These are phyloP conservation scores for Basidiobolus meristosporus DNA, from an alignment of 371 early-diverging fungal genomes.

Conservation along the genomic window DNA sequence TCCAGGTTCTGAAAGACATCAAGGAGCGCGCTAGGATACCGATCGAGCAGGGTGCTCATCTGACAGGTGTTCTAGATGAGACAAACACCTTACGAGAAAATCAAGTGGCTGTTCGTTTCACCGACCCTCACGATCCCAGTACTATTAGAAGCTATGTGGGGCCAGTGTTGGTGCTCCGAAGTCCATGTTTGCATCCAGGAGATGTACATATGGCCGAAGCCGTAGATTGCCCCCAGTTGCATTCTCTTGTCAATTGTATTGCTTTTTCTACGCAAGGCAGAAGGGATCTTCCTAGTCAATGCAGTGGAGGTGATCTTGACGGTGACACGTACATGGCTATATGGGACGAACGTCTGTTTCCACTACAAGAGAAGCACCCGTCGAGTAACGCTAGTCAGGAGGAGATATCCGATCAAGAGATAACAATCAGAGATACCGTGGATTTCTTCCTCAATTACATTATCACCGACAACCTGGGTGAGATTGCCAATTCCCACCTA, in stretches of 20 bases:
- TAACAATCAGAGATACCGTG: too few species aligned
- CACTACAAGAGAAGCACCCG: background rate
- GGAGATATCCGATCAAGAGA: too few species aligned
- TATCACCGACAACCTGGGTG: conserved; percentile 45
- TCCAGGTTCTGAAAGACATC: conserved; percentile 32
- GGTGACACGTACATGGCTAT: conserved; percentile 40
- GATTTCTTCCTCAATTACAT: conserved; percentile 64
- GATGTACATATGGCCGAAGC: conserved; percentile 54
- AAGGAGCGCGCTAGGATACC: conserved; percentile 46
- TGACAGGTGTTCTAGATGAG: conserved; percentile 73
- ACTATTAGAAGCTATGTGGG: conserved; percentile 16
- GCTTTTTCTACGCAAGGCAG: conserved; percentile 57
- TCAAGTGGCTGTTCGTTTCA: conserved; percentile 47
- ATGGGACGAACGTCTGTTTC: conserved; percentile 3
- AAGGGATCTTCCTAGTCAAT: conserved; percentile 63
- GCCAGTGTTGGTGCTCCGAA: conserved; percentile 31
- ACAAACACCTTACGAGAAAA: conserved; percentile 31
- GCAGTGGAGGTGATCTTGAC: conserved; percentile 76
- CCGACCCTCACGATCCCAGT: conserved; percentile 8
- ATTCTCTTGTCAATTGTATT: conserved; percentile 47
- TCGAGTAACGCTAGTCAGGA: too few species aligned
- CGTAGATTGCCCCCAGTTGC: conserved; percentile 32
- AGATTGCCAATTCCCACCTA: conserved; percentile 58
- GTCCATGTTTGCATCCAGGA: conserved; percentile 74
- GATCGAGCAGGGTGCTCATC: conserved; percentile 39